Base-by-base conservation (phyloP, 2,329 filamentous ascomycete genomes). In the Taxawa tesnikishii region DNA sequence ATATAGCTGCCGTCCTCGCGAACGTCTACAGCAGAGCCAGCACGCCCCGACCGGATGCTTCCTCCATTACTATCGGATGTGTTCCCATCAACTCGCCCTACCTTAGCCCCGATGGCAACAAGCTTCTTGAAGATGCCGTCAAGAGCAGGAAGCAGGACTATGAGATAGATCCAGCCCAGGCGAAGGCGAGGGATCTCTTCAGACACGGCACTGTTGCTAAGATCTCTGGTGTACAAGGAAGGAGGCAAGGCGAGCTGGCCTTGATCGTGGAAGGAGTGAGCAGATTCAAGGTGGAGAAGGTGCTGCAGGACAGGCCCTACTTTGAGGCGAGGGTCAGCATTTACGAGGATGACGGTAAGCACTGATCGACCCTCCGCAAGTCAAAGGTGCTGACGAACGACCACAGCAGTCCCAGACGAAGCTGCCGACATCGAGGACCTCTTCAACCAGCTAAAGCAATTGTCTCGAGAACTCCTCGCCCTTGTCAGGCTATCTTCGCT, bases 1-100 rank as follows among this genome's bases (percentile, higher is more conserved):
- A 96, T 57, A 79, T 96, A 43, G 79, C 84, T 32, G 82, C 88
- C 31, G 73, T 96, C 27, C 75, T 98, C 36, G 82, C 85, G 13
- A 78, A 79, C 45, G 73, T 94, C 38, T 88, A 93, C 58, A 81
- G 81, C 48, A 75, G 77, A 44, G 77, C 78, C 16, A 68, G 80
- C 19, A 71, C 73, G 25, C 59, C 65, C 15, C 78, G 76, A 47
- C 72, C 64, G 2, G 66, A 78, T 43, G 71, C 75, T 16, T 70
- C 68, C 40, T 67, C 75, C 43, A 75, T 94, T 44, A 77, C 82
- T 6, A 77, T 96, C 43, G 84, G 81, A 32, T 96, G 88, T 55
- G 76, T 96, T 33, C 90, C 90, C 13, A 66, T 94, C 38, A 78
- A 68, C 41, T 90, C 83, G 30, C 77, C 79, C 4, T 69, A 78